phyloP scores from a whole-genome alignment of 345 rosid species.

The Gynandropsis gynandra region DNA sequence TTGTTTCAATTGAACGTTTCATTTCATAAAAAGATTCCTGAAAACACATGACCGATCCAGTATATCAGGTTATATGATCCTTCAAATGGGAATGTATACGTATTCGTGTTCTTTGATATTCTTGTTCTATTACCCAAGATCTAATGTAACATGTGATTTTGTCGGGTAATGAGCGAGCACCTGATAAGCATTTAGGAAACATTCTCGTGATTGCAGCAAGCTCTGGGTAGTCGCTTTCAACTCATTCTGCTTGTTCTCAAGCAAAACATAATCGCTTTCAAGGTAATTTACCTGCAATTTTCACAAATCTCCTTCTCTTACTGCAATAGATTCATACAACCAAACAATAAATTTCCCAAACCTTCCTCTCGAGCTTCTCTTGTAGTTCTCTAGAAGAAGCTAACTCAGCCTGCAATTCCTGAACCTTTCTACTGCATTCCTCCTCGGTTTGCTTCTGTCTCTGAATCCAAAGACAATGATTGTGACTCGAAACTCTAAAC shows the following conservation, averaged over 20 bases:
- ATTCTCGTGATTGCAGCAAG: conserved; percentile 62
- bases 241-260: conserved; percentile 57
- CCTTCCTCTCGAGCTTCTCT: conserved; percentile 61
- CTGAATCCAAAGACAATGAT: conserved; percentile 33
- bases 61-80: not conserved
- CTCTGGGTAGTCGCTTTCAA: conserved; percentile 45
- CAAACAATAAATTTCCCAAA: conserved; percentile 13
- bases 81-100: not conserved
- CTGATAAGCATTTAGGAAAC: conserved; percentile 56
- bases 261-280: conserved; percentile 53
- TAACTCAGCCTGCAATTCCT: conserved; percentile 54
- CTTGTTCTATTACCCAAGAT: not conserved
- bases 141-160: not conserved
- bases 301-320: conserved; percentile 14
- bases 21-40: conserved; percentile 71
- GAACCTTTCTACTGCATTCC: conserved; percentile 46
- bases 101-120: not conserved
- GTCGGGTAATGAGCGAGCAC: conserved; percentile 16
- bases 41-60: conserved; percentile 19
- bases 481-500: conserved; percentile 6
- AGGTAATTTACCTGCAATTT: conserved; percentile 50
- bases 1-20: conserved; percentile 51
- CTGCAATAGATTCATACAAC: conserved; percentile 25
- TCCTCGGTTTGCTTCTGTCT: conserved; percentile 68
- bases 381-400: conserved; percentile 42